Percentiles rank a stretch among this genome's conserved stretches.
These are phyloP conservation scores for Ogataea pignaliae DNA, from an alignment of 805 yeast species.

Conservation along the genomic window DNA sequence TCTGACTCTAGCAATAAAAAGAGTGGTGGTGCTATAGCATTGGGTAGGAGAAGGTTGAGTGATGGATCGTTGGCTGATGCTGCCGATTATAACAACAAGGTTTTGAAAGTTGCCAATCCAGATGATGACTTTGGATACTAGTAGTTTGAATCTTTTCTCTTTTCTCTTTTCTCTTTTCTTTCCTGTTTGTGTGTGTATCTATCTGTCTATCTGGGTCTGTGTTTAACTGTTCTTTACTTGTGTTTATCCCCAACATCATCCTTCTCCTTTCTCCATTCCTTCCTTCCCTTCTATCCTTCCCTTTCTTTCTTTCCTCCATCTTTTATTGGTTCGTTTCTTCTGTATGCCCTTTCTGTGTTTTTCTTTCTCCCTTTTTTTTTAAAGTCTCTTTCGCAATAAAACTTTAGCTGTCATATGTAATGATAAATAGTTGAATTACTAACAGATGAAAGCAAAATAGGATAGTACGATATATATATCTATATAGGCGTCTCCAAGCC, in stretches of 20 bases:
- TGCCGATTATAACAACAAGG: constrained; percentile 74
- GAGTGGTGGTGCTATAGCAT: constrained; percentile 47
- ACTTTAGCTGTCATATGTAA: too few relatives aligned
- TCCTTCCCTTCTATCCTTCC: background rate
- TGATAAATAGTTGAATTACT: too few relatives aligned
- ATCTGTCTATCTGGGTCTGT: background rate
- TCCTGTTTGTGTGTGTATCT: background rate
- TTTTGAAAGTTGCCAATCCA: constrained; percentile 85
- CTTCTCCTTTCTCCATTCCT: background rate
- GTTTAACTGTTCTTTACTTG: too few relatives aligned
- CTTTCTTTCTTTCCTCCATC: background rate
- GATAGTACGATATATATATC: too few relatives aligned
- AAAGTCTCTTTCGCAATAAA: too few relatives aligned
- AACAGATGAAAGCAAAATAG: too few relatives aligned
- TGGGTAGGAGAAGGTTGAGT: constrained; percentile 78
- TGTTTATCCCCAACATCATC: too few relatives aligned
- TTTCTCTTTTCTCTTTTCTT: background rate
- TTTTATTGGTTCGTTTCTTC: background rate
- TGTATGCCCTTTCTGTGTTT: background rate
- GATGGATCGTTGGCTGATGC: constrained; percentile 88
- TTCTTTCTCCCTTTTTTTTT: too few relatives aligned
- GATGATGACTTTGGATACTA: constrained; percentile 42
- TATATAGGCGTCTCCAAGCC: too few relatives aligned
- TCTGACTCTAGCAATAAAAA: background rate
- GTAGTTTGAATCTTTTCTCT: background rate